Conservation (phyloP, 2,329 filamentous ascomycete species). For the Ascochyta viciae-villosae region DNA sequence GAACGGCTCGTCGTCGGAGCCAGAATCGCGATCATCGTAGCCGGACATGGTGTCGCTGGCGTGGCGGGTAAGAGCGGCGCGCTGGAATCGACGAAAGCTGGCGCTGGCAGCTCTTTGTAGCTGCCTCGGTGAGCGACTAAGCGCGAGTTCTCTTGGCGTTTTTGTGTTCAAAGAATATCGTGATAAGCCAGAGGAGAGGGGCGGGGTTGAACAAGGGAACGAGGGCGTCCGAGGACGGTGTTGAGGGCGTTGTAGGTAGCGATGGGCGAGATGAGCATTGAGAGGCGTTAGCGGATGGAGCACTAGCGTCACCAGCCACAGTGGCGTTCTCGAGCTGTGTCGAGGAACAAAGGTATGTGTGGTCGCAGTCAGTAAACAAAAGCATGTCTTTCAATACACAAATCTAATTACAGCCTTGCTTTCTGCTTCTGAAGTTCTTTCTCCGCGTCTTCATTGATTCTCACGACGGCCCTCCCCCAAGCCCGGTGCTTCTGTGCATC, state of each 20-base stretch:
- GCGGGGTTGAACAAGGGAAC: background rate
- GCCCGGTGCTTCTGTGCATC: slow-evolving; percentile 60
- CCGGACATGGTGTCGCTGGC: slow-evolving; percentile 34
- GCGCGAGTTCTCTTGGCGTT: slow-evolving; percentile 3
- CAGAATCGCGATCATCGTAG: slow-evolving; percentile 37
- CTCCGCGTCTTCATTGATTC: slow-evolving; percentile 42
- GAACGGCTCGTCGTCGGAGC: slow-evolving; percentile 80
- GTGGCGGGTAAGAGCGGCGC: slow-evolving; percentile 11
- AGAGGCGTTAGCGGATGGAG: slow-evolving; percentile 26
- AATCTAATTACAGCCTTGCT: slow-evolving; percentile 18
- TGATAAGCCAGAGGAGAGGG: background rate
- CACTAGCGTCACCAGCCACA: slow-evolving; percentile 10
- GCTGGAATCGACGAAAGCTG: slow-evolving; percentile 15
- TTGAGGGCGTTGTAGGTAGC: slow-evolving; percentile 28
- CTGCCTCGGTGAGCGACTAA: background rate
- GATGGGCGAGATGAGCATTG: slow-evolving; percentile 25
- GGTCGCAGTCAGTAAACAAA: background rate
- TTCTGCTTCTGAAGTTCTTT: slow-evolving; percentile 1
- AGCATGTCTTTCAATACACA: background rate
- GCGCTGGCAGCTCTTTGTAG: slow-evolving; percentile 10
- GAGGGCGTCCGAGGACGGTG: slow-evolving; percentile 6
- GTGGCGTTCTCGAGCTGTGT: background rate
- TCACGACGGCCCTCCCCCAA: slow-evolving; percentile 65
- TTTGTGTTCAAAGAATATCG: background rate
- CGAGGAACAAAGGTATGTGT: no score